phyloP scores from a whole-genome alignment of 108 stramenopile species.

The Fragilaria crotonensis region DNA sequence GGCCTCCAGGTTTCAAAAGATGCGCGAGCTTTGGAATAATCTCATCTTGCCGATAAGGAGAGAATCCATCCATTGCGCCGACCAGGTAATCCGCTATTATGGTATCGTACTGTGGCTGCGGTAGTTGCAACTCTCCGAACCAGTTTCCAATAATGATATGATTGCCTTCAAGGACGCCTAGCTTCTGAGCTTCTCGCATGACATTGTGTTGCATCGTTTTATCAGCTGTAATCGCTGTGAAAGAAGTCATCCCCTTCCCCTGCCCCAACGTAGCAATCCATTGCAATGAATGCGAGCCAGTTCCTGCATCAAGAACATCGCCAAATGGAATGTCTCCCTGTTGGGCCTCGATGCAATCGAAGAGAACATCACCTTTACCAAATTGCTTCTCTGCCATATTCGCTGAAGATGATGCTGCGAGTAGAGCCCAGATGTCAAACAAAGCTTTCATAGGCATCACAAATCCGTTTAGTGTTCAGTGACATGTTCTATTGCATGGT shows the following conservation, averaged over 20 bases:
- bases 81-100: conserved; percentile 94
- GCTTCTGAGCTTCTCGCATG: conserved; percentile 41
- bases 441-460: too few species aligned
- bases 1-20: conserved; percentile 82
- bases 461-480: too few species aligned
- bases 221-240: conserved; percentile 82
- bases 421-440: too few species aligned
- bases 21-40: conserved; percentile 73
- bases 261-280: conserved; percentile 80
- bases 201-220: conserved; percentile 65
- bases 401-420: too few species aligned
- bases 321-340: conserved; percentile 67
- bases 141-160: conserved; percentile 89
- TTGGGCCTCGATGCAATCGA: conserved; percentile 69
- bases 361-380: conserved; percentile 65
- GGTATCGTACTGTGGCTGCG: conserved; percentile 47
- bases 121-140: conserved; percentile 29
- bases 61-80: conserved; percentile 95
- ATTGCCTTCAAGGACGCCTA: conserved; percentile 45
- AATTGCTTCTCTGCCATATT: too few species aligned
- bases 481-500: too few species aligned
- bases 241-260: conserved; percentile 46
- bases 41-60: conserved; percentile 88
- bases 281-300: conserved; percentile 85
- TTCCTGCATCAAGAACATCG: conserved; percentile 85